Conservation (phyloP, 495 filamentous ascomycete genomes). For the Barbatosphaeria neglecta region DNA sequence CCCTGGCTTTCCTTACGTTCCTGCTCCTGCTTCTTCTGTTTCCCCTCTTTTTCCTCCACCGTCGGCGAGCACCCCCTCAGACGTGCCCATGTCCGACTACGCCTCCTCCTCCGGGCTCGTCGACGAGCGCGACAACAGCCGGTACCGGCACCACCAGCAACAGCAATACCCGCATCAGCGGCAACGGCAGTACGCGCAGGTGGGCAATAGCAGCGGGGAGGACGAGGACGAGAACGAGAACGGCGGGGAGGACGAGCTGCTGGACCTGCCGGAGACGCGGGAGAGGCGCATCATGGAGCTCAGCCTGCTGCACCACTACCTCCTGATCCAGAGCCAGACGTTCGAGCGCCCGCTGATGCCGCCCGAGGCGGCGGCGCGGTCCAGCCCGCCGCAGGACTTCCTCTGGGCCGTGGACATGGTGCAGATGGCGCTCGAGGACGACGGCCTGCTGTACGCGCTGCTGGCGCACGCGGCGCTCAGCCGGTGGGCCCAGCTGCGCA, state of each 20-base stretch:
- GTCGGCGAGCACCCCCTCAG: neutral
- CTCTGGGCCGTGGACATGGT: conserved; percentile 17
- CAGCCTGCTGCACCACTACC: conserved; percentile 21
- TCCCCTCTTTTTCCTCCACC: conserved; percentile 1
- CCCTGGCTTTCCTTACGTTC: too few relatives aligned
- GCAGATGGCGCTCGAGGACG: conserved; percentile 19
- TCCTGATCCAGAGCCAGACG: conserved; percentile 4
- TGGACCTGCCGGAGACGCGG: conserved; percentile 17
- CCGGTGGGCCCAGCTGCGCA: conserved; percentile 18
- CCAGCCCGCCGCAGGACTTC: neutral
- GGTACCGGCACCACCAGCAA: neutral
- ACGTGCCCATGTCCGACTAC: conserved; percentile 10
- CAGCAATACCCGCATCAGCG: neutral
- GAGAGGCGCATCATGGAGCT: conserved; percentile 24
- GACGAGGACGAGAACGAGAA: neutral
- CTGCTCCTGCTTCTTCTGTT: too few relatives aligned
- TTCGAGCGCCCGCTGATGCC: neutral
- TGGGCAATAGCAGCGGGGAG: neutral
- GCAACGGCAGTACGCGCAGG: neutral
- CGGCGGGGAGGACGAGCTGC: conserved; percentile 3
- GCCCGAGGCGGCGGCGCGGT: neutral
- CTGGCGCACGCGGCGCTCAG: conserved; percentile 22
- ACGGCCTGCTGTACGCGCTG: conserved; percentile 21
- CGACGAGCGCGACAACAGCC: neutral
- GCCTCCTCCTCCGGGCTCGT: conserved; percentile 3